Conservation (phyloP, 352 stramenopile species). For the Phytophthora quininea region DNA sequence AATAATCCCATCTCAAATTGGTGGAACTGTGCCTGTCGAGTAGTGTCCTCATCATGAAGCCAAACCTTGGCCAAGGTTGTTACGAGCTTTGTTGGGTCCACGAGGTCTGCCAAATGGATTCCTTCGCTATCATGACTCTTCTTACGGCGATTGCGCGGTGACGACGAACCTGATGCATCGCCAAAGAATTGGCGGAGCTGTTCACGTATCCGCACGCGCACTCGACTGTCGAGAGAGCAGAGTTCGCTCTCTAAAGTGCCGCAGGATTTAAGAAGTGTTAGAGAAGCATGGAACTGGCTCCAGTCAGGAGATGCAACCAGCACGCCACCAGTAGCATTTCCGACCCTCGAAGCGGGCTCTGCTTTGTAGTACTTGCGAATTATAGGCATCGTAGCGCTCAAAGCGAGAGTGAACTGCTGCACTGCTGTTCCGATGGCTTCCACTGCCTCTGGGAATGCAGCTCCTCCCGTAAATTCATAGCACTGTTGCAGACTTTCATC, state of each 20-base stretch:
- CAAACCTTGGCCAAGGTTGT: conserved; percentile 45
- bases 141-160: conserved; percentile 31
- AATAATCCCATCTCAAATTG: conserved; percentile 60
- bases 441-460: conserved; percentile 64
- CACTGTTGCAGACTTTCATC: conserved; percentile 63
- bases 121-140: conserved; percentile 31
- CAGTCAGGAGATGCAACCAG: conserved; percentile 49
- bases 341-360: conserved; percentile 9
- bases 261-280: conserved; percentile 67
- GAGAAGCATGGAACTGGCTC: conserved; percentile 72
- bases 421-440: conserved; percentile 45
- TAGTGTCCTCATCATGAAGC: conserved; percentile 56
- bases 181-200: conserved; percentile 52
- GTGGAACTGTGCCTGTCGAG: conserved; percentile 48
- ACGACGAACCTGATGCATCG: conserved; percentile 33
- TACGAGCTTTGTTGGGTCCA: conserved; percentile 51
- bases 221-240: conserved; percentile 47
- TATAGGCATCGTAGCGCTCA: conserved; percentile 42
- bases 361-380: conserved; percentile 56
- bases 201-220: conserved; percentile 62
- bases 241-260: conserved; percentile 60
- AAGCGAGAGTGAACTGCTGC: conserved; percentile 50
- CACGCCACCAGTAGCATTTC: conserved; percentile 1
- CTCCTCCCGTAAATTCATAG: conserved; percentile 63
- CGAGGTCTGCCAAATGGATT: conserved; percentile 36